These are phyloP conservation scores for Chaetothyriales sp. DNA, from an alignment of 2,329 filamentous ascomycete species.

Conservation along the genomic window DNA sequence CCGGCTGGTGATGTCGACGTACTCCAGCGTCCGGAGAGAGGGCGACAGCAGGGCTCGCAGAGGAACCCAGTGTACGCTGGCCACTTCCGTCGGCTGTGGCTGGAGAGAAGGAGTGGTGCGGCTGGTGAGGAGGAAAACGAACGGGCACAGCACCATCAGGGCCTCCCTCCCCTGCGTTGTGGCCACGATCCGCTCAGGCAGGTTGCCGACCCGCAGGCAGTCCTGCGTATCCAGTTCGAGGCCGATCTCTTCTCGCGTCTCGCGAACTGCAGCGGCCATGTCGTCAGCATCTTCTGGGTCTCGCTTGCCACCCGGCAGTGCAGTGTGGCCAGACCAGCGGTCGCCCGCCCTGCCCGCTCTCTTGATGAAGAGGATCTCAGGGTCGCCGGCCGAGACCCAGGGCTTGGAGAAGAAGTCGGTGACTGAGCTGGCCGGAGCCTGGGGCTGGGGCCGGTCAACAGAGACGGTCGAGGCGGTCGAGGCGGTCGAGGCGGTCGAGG, in stretches of 20 bases:
- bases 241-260: constrained; percentile 54
- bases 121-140: constrained; percentile 49
- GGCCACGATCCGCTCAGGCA: constrained; percentile 53
- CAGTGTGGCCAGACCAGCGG: constrained; percentile 56
- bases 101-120: constrained; percentile 43
- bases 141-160: constrained; percentile 57
- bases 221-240: constrained; percentile 41
- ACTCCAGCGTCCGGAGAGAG: constrained; percentile 46
- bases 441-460: constrained; percentile 10
- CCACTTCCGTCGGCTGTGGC: constrained; percentile 56
- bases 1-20: constrained; percentile 50
- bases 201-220: constrained; percentile 42
- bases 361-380: constrained; percentile 60
- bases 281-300: constrained; percentile 53
- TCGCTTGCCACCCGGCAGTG: constrained; percentile 53
- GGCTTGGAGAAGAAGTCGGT: constrained; percentile 48
- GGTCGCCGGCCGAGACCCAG: constrained; percentile 53
- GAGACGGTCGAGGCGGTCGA: constrained; percentile 13
- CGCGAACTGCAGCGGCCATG: constrained; percentile 47
- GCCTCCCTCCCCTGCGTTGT: constrained; percentile 51
- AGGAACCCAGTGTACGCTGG: constrained; percentile 56
- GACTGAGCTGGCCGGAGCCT: constrained; percentile 22
- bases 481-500: too few species aligned
- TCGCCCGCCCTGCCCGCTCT: constrained; percentile 51
- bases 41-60: constrained; percentile 48